These are phyloP conservation scores for Cladosporium austrohemisphaericum DNA, from an alignment of 2,329 filamentous ascomycete genomes.

Conservation along the genomic window DNA sequence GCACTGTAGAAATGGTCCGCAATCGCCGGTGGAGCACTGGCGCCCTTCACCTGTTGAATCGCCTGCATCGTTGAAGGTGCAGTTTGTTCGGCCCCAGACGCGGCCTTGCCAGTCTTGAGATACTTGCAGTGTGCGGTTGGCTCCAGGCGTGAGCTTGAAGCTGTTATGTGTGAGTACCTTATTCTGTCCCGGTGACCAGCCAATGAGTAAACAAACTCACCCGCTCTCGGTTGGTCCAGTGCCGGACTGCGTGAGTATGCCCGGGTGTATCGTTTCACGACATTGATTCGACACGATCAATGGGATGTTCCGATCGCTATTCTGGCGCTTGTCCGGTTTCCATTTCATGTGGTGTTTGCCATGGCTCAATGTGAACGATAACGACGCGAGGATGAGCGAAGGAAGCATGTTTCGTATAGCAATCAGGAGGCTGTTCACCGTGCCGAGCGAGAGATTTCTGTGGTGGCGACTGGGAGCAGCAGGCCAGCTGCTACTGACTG, in stretches of 20 bases:
- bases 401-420: not conserved
- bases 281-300: constrained; percentile 71
- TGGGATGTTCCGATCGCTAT: constrained; percentile 38
- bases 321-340: constrained; percentile 25
- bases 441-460: no score
- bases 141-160: constrained; percentile 61
- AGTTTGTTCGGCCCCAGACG: constrained; percentile 81
- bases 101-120: constrained; percentile 74
- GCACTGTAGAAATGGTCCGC: constrained; percentile 66
- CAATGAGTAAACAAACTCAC: not conserved
- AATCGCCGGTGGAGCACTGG: constrained; percentile 75
- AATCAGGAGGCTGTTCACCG: no score
- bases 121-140: constrained; percentile 60
- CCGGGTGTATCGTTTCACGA: constrained; percentile 69
- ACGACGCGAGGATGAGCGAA: not conserved
- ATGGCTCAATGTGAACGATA: not conserved
- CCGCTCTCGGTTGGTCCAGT: constrained; percentile 63
- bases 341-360: constrained; percentile 32
- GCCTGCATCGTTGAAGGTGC: constrained; percentile 66
- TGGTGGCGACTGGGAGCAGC: no score
- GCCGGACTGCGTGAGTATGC: constrained; percentile 68
- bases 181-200: not conserved
- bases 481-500: constrained; percentile 1
- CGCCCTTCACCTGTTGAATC: constrained; percentile 46
- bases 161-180: constrained; percentile 13